A percentile compares a stretch with the other conserved stretches of the same genome.
These are phyloP conservation scores for Botrytis medusae DNA, from an alignment of 2,329 filamentous ascomycete genomes.

Conservation along the genomic window DNA sequence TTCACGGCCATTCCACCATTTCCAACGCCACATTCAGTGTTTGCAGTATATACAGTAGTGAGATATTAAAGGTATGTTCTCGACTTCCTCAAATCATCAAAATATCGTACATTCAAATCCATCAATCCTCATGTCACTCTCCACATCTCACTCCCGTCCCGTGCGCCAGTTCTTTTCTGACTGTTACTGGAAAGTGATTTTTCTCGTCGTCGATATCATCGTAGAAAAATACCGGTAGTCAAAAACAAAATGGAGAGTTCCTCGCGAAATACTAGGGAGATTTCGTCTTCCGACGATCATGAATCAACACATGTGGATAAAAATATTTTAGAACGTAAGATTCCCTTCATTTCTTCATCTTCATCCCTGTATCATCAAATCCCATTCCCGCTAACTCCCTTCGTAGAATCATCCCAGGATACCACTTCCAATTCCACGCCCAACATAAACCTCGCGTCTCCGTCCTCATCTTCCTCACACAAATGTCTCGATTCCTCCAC, in stretches of 20 bases:
- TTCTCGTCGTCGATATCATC: not conserved
- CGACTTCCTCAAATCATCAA: not conserved
- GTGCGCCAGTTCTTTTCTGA: constrained; percentile 12
- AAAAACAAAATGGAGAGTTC: not conserved
- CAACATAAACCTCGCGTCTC: rapidly evolving
- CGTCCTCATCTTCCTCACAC: not conserved
- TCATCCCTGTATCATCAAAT: not conserved
- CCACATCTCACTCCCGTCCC: not conserved
- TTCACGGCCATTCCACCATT: not conserved
- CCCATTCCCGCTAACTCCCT: not conserved
- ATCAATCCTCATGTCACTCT: not conserved
- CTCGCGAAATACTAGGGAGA: rapidly evolving
- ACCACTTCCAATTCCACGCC: not conserved
- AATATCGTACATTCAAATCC: not conserved
- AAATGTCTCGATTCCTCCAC: not conserved
- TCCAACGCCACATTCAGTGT: not conserved
- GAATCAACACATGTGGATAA: no score
- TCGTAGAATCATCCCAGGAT: not conserved
- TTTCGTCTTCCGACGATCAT: not conserved
- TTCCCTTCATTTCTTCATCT: not conserved
- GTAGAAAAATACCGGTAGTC: not conserved
- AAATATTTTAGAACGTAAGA: not conserved
- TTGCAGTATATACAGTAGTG: not conserved
- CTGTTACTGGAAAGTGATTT: constrained; percentile 16
- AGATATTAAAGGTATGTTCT: not conserved